These are phyloP conservation scores for Polygonum maritimum DNA, from an alignment of 148 eudicot species.

Conservation along the genomic window DNA sequence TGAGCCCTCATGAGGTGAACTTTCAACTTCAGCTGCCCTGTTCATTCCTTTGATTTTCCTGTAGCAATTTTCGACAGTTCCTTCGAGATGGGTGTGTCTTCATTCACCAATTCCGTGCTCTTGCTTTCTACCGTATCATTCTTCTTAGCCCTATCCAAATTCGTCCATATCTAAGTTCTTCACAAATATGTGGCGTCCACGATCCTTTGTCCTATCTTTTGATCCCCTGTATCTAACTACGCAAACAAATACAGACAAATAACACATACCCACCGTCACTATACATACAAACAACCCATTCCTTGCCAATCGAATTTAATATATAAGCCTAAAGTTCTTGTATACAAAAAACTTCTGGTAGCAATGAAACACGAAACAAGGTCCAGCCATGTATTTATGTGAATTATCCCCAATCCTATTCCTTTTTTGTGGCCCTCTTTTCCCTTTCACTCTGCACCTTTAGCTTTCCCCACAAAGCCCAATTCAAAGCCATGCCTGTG, in stretches of 20 bases:
- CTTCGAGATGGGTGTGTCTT: background rate
- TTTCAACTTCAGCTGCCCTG: too few species aligned
- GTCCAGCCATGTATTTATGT: slow-evolving; percentile 24
- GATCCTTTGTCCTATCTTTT: background rate
- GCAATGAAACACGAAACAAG: slow-evolving; percentile 18
- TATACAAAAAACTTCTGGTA: slow-evolving; percentile 13
- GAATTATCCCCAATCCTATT: slow-evolving; percentile 21
- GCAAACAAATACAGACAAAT: background rate
- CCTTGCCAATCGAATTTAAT: background rate
- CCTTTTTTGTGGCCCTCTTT: slow-evolving; percentile 38
- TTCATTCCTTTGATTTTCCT: too few species aligned
- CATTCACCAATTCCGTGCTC: background rate
- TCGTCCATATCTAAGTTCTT: background rate
- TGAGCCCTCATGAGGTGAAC: too few species aligned
- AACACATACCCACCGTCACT: background rate
- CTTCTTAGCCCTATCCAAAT: background rate
- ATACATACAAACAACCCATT: slow-evolving; percentile 2
- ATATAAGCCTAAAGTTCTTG: background rate
- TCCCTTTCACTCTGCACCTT: slow-evolving; percentile 7
- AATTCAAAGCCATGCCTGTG: slow-evolving; percentile 5
- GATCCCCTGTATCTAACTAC: background rate
- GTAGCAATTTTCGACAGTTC: background rate
- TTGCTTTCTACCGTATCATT: background rate
- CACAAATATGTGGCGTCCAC: background rate
- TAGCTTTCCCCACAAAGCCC: slow-evolving; percentile 11